Conservation (phyloP, 495 filamentous ascomycete species). For the Elaphomyces granulatus region DNA sequence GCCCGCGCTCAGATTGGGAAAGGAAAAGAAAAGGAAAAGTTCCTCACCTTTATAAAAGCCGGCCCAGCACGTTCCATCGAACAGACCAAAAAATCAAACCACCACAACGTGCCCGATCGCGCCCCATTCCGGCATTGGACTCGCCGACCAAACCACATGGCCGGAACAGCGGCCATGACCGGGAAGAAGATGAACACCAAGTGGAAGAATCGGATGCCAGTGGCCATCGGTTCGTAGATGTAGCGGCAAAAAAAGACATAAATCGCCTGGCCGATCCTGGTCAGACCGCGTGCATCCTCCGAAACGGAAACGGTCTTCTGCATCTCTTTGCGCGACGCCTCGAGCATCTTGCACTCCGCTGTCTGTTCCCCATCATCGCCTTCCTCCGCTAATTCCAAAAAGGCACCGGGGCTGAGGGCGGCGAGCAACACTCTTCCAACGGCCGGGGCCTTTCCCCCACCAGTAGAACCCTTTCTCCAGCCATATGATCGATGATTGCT, state of each 20-base stretch:
- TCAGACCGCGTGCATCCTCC: slow-evolving; percentile 42
- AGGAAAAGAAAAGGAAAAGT: neutral
- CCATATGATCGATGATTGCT: neutral
- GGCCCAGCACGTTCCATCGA: slow-evolving; percentile 91
- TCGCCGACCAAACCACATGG: slow-evolving; percentile 60
- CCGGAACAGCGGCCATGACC: slow-evolving; percentile 64
- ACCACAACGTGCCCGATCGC: slow-evolving; percentile 74
- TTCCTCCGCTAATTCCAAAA: slow-evolving; percentile 57
- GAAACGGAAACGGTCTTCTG: slow-evolving; percentile 43
- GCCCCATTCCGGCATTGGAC: slow-evolving; percentile 48
- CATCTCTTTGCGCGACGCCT: slow-evolving; percentile 63
- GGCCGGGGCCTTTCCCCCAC: slow-evolving; percentile 15
- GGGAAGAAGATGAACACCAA: slow-evolving; percentile 82
- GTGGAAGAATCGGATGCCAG: slow-evolving; percentile 71
- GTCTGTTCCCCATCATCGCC: slow-evolving; percentile 51
- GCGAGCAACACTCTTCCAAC: slow-evolving; percentile 32
- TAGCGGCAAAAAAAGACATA: slow-evolving; percentile 53
- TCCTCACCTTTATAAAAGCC: slow-evolving; percentile 86
- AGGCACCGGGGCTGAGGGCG: slow-evolving; percentile 48
- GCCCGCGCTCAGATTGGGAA: neutral
- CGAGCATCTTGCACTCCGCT: slow-evolving; percentile 70
- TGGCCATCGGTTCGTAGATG: slow-evolving; percentile 76
- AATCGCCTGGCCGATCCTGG: slow-evolving; percentile 36
- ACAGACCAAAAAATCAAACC: slow-evolving; percentile 80
- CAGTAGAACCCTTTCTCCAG: slow-evolving; percentile 13